phyloP scores from a whole-genome alignment of 2,329 filamentous ascomycete genomes.

The Aureobasidium sp. region DNA sequence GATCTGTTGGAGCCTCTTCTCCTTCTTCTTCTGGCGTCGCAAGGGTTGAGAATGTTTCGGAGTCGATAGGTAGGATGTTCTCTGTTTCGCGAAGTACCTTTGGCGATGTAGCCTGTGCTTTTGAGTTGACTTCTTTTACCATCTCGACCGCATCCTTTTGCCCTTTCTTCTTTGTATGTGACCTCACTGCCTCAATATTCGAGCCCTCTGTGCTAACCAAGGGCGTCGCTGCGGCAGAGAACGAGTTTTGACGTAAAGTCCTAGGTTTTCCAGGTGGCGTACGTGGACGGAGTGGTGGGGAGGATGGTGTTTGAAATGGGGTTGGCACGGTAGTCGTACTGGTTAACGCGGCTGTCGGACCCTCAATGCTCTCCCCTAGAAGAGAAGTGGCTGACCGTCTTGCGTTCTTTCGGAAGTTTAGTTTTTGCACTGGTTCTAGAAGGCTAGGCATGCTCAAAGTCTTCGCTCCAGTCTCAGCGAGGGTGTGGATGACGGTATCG shows the following conservation, averaged over 20 bases:
- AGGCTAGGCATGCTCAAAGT: slow-evolving; percentile 21
- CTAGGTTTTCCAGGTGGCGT: slow-evolving; percentile 41
- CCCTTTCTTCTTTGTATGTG: slow-evolving; percentile 44
- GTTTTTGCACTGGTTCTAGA: slow-evolving; percentile 10
- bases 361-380: slow-evolving; percentile 20
- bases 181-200: slow-evolving; percentile 50
- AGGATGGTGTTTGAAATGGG: slow-evolving; percentile 7
- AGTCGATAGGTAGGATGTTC: neutral
- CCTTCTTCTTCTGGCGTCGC: neutral
- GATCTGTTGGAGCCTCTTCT: neutral
- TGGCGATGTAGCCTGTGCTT: slow-evolving; percentile 6
- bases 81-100: neutral
- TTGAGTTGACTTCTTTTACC: slow-evolving; percentile 26
- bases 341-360: slow-evolving; percentile 15
- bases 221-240: slow-evolving; percentile 55
- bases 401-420: slow-evolving; percentile 15
- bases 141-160: slow-evolving; percentile 46
- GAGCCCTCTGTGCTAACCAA: slow-evolving; percentile 59
- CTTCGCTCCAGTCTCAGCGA: slow-evolving; percentile 15
- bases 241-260: slow-evolving; percentile 53
- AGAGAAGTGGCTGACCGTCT: slow-evolving; percentile 20
- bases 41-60: neutral
- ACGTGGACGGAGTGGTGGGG: slow-evolving; percentile 11
- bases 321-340: neutral
- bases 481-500: slow-evolving; percentile 1